These are phyloP conservation scores for Colletotrichum aenigma DNA, from an alignment of 2,329 filamentous ascomycete genomes.

Conservation along the genomic window DNA sequence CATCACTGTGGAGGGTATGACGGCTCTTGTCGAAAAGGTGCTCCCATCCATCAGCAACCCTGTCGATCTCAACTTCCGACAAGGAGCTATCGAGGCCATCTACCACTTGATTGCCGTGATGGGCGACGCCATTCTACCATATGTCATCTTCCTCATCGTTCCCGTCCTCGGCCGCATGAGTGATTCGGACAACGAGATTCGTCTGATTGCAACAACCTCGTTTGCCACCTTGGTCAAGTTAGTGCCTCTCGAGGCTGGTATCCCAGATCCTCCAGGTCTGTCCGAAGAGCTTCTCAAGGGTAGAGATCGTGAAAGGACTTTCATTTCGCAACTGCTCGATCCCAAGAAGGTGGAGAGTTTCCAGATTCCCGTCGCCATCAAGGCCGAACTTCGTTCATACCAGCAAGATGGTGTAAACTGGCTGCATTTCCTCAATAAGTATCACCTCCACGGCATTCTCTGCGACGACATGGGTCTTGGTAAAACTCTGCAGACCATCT, in stretches of 20 bases:
- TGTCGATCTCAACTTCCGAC: conserved; percentile 84
- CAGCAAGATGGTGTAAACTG: conserved; percentile 99
- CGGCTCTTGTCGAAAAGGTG: conserved; percentile 90
- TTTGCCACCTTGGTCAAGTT: conserved; percentile 97
- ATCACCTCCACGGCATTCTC: conserved; percentile 96
- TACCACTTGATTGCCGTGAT: conserved; percentile 98
- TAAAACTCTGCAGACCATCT: conserved; percentile 96
- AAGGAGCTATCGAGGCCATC: conserved; percentile 92
- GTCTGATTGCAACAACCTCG: conserved; percentile 92
- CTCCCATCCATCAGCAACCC: conserved; percentile 91
- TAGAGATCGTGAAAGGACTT: conserved; percentile 91
- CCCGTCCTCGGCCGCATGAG: conserved; percentile 98
- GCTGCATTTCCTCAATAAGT: conserved; percentile 97
- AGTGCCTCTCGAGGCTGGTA: conserved; percentile 94
- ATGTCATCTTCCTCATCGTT: conserved; percentile 98
- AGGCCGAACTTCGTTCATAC: conserved; percentile 93
- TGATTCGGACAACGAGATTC: conserved; percentile 94
- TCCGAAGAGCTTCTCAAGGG: conserved; percentile 88
- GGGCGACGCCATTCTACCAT: conserved; percentile 94
- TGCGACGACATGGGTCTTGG: conserved; percentile 99
- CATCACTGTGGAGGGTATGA: conserved; percentile 94
- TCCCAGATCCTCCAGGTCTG: conserved; percentile 92
- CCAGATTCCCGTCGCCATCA: conserved; percentile 93
- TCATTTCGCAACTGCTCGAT: conserved; percentile 95
- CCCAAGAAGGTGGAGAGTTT: conserved; percentile 97